Percentiles rank a stretch among this genome's conserved stretches.
phyloP scores from a whole-genome alignment of 345 rosid genomes.

The Noccaea caerulescens region DNA sequence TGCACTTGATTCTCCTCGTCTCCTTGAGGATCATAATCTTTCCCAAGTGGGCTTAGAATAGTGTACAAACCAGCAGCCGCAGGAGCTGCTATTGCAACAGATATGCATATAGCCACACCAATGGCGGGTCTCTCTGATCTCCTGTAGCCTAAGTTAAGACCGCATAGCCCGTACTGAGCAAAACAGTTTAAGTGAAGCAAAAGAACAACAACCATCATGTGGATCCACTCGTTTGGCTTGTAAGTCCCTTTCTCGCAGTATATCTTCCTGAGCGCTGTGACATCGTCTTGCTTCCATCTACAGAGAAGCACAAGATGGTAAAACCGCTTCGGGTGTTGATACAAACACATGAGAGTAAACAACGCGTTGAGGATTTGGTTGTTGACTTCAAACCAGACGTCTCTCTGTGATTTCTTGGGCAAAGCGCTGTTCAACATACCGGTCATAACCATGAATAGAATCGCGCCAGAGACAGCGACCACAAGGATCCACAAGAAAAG shows the following conservation, averaged over 20 bases:
- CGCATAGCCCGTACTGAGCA: constrained; percentile 86
- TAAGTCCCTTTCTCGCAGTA: constrained; percentile 85
- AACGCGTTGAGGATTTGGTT: constrained; percentile 91
- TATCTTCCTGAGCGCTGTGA: constrained; percentile 61
- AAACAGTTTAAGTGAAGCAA: constrained; percentile 88
- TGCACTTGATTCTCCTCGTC: constrained; percentile 81
- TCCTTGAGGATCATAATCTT: constrained; percentile 60
- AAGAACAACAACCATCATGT: constrained; percentile 81
- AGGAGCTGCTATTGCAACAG: constrained; percentile 89
- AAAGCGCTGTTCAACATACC: constrained; percentile 76
- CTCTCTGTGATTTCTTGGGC: constrained; percentile 69
- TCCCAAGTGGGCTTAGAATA: constrained; percentile 81
- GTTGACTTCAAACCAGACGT: constrained; percentile 92
- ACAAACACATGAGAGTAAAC: constrained; percentile 90
- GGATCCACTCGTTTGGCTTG: constrained; percentile 86
- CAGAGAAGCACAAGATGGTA: constrained; percentile 79
- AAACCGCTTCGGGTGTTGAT: constrained; percentile 87
- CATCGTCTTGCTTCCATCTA: constrained; percentile 78
- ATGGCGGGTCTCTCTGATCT: constrained; percentile 83
- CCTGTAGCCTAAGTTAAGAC: constrained; percentile 77
- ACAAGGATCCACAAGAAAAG: constrained; percentile 69
- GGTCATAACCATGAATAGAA: constrained; percentile 91
- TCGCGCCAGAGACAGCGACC: constrained; percentile 88
- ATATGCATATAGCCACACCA: constrained; percentile 78
- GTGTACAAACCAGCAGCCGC: constrained; percentile 81